Conservation (phyloP, 805 yeast species). For the Blastobotrys terrestris region DNA sequence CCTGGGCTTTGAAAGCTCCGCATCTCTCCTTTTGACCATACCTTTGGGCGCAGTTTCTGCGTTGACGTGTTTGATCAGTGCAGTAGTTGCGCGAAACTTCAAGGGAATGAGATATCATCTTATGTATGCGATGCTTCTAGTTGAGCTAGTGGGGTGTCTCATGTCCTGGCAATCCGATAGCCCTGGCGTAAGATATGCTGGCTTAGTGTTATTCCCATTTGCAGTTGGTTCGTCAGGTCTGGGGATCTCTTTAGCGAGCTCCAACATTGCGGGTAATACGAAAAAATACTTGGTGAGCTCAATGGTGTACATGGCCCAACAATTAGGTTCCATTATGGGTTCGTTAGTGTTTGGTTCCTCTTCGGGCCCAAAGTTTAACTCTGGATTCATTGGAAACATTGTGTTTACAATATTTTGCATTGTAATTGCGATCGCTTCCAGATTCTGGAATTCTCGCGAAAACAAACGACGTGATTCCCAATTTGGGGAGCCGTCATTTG, state of each 20-base stretch:
- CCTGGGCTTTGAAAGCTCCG: conserved; percentile 30
- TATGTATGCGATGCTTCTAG: conserved; percentile 4
- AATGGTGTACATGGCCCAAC: conserved; percentile 51
- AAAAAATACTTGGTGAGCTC: conserved; percentile 47
- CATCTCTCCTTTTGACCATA: conserved; percentile 40
- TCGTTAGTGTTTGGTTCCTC: conserved; percentile 49
- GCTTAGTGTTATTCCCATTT: conserved; percentile 11
- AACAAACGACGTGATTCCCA: neutral
- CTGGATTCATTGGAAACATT: conserved; percentile 9
- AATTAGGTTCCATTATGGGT: conserved; percentile 61
- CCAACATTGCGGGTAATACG: conserved; percentile 49
- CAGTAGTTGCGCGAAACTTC: conserved; percentile 10
- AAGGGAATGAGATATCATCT: conserved; percentile 8
- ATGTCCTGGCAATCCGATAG: conserved; percentile 11
- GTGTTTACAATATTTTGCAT: conserved; percentile 1
- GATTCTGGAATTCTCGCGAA: neutral
- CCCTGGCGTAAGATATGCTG: conserved; percentile 7
- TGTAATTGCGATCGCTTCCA: neutral
- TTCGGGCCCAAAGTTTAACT: conserved; percentile 13
- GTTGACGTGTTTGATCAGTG: conserved; percentile 1
- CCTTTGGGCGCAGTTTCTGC: conserved; percentile 37
- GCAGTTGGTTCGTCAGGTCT: conserved; percentile 11
- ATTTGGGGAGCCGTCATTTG: neutral
- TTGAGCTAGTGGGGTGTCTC: conserved; percentile 11
- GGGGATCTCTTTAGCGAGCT: conserved; percentile 35